Evolutionary conservation across 2,329 filamentous ascomycete species (phyloP).

Genomic region (Aspergillus sergii): DNA sequence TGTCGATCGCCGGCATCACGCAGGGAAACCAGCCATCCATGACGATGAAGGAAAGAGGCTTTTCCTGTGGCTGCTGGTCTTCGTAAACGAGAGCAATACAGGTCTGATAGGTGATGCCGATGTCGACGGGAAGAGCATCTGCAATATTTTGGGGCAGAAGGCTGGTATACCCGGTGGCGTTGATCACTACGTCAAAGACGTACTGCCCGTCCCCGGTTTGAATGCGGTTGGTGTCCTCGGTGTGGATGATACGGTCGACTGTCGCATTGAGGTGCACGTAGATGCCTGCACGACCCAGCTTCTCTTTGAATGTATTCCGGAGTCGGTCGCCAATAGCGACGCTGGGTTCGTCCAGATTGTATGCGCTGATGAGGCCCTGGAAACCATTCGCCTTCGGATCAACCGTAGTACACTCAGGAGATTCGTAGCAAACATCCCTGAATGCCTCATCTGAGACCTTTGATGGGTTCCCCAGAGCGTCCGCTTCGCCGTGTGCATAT

Average conservation of each 20-base stretch:
- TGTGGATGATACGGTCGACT: neutral
- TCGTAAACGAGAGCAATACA: constrained; percentile 6
- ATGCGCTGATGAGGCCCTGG: neutral
- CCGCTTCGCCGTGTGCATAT: constrained; percentile 3
- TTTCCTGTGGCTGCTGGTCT: neutral
- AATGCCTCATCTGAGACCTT: constrained; percentile 5
- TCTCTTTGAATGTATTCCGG: neutral
- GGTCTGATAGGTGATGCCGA: constrained; percentile 3
- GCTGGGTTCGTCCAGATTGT: constrained; percentile 8
- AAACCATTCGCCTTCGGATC: neutral
- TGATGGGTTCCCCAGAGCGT: neutral
- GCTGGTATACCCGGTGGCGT: constrained; percentile 7
- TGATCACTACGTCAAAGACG: constrained; percentile 7
- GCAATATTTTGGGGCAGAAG: neutral
- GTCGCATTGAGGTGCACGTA: neutral
- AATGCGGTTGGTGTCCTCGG: neutral
- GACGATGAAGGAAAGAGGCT: constrained; percentile 7
- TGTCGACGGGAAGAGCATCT: constrained; percentile 3
- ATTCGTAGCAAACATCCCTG: neutral
- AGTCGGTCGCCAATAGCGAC: neutral
- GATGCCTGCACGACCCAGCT: constrained; percentile 2
- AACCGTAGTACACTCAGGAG: neutral
- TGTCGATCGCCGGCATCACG: constrained; percentile 5
- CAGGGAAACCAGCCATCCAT: constrained; percentile 10
- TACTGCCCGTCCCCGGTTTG: neutral